A percentile compares a stretch with the other conserved stretches of the same genome.
Conservation (phyloP, 192 early-diverging fungal species). For the Linnemannia zychae region DNA sequence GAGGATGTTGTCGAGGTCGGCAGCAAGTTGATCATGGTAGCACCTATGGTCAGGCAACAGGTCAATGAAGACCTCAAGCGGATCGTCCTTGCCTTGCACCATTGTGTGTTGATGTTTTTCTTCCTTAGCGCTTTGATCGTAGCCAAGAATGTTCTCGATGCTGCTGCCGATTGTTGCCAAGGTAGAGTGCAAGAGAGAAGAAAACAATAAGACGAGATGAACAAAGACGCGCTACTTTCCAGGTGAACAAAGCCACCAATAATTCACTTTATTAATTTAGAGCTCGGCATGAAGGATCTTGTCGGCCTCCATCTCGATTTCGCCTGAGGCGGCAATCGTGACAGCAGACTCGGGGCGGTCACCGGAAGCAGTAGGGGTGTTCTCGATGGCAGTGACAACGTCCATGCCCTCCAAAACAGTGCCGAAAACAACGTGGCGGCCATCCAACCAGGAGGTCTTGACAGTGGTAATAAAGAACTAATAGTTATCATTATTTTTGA, state of each 20-base stretch:
- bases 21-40: slow-evolving; percentile 22
- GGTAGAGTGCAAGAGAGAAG: background rate
- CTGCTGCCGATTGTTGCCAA: background rate
- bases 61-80: slow-evolving; percentile 24
- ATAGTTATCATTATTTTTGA: background rate
- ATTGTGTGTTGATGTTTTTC: background rate
- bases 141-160: background rate
- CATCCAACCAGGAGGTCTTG: slow-evolving; percentile 89
- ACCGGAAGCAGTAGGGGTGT: slow-evolving; percentile 67
- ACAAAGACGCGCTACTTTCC: background rate
- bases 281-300: slow-evolving; percentile 44
- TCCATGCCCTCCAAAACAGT: slow-evolving; percentile 84
- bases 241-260: background rate
- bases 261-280: background rate
- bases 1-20: slow-evolving; percentile 15
- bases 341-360: slow-evolving; percentile 78
- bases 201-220: no score
- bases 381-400: slow-evolving; percentile 84
- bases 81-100: background rate
- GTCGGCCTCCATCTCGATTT: slow-evolving; percentile 60
- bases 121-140: no score
- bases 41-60: slow-evolving; percentile 17
- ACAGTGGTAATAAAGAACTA: slow-evolving; percentile 95
- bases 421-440: slow-evolving; percentile 96
- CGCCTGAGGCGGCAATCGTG: slow-evolving; percentile 80